A percentile compares a stretch with the other conserved stretches of the same genome.
Evolutionary conservation across 2,329 filamentous ascomycete species (phyloP).

Genomic region (Sporothrix phasma): DNA sequence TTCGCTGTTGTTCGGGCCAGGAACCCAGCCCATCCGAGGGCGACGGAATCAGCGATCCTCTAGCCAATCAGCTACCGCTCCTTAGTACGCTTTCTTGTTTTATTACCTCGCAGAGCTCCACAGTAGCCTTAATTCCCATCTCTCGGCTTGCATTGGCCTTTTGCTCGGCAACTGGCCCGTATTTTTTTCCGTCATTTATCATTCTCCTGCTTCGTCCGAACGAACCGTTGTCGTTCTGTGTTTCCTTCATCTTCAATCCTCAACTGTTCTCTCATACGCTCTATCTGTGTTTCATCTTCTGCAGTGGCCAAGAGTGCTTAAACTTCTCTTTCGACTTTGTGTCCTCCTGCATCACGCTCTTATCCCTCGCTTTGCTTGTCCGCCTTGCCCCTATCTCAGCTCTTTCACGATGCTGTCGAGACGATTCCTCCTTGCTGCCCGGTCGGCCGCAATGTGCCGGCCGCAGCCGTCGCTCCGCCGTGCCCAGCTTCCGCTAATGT

Average conservation of each 20-base stretch:
- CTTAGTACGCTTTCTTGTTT: conserved; percentile 5
- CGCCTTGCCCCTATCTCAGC: neutral
- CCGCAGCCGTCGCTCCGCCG: conserved; percentile 35
- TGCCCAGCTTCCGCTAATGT: conserved; percentile 39
- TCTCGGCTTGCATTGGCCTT: neutral
- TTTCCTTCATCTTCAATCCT: neutral
- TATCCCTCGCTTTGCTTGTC: neutral
- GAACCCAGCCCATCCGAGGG: neutral
- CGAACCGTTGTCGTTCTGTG: neutral
- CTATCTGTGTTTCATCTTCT: neutral
- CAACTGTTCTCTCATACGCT: neutral
- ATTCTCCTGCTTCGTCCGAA: conserved; percentile 9
- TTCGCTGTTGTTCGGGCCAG: conserved; percentile 4
- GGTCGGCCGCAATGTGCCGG: conserved; percentile 25
- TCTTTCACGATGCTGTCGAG: conserved; percentile 34
- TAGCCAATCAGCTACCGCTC: conserved; percentile 6
- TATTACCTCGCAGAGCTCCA: conserved; percentile 7
- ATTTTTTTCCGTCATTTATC: conserved; percentile 5
- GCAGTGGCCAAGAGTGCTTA: neutral
- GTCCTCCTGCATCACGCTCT: neutral
- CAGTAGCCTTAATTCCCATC: neutral
- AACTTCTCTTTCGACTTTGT: neutral
- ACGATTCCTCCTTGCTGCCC: conserved; percentile 23
- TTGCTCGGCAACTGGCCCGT: conserved; percentile 5
- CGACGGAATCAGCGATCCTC: neutral